Evolutionary conservation across 306 rosid genomes (phyloP), one percentile per base, ranked within the genome.

Genomic region (Vachellia pachyceras): DNA sequence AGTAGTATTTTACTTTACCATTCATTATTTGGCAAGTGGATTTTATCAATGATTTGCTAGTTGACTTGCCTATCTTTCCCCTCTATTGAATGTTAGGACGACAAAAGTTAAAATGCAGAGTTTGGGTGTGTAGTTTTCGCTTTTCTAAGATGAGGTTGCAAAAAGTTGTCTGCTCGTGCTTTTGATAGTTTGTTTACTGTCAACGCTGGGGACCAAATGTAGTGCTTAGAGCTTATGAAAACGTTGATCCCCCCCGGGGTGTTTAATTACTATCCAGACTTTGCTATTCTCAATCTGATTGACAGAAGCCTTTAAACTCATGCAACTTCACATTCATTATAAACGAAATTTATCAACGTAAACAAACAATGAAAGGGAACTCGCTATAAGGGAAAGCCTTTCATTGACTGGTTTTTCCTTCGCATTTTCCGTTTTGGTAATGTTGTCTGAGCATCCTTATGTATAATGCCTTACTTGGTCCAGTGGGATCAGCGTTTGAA

Each of bases 371-470:
- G 11, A 41, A 41, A 49, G 42, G 66, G 66, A 36, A 5, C 12
- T 73, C 39, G 5, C 18, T 14, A 29, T 49, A 44, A 50, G 76
- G 76, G 72, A 69, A 83, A 18, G 12, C 77, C 37, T 50, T 73
- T 10, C 18, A 25, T 40, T 15, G 8, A 52, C 67, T 37, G 20
- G 42, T n/a, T 23, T 69, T 42, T 68, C 10, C 3, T 2, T 15
- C 9, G 71, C 37, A 40, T 25, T 70, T 72, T 6, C 7, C 10
- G 70, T 20, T 29, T 78, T 23, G 36, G 37, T n/a, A 46, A 60
- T 40, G 39, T 72, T 68, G 50, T 44, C 73, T 35, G 13, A 61
- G 10, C 29, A 68, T 40, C 76, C 46, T 36, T 75, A 60, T 44
- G 61, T 74, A n/a, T 5, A 55, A 65, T 18, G 71, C 73, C 73